Conservation (phyloP, 768 basidiomycete genomes). For the Phanerochaete sordida region DNA sequence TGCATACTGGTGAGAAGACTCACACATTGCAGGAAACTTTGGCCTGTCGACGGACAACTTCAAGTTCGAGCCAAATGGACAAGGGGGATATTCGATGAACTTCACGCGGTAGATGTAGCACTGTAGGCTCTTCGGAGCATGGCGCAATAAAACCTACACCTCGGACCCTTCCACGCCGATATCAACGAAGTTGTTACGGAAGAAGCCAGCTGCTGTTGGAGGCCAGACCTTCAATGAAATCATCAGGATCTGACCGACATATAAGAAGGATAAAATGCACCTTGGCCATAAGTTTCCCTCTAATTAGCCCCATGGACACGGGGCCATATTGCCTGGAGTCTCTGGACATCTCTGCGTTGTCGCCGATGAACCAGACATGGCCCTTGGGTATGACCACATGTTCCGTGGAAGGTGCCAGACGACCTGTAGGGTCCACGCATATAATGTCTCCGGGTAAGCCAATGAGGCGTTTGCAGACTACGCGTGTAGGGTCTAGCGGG, state of each 20-base stretch:
- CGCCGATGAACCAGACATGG: conserved; percentile 88
- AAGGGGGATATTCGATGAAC: conserved; percentile 95
- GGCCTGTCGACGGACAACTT: conserved; percentile 96
- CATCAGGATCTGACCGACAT: neutral
- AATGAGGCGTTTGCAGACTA: conserved; percentile 86
- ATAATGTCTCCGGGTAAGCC: conserved; percentile 88
- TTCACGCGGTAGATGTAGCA: conserved; percentile 50
- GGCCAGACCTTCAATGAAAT: conserved; percentile 28
- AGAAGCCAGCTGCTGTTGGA: conserved; percentile 17
- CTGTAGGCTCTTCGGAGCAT: neutral
- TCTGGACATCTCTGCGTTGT: conserved; percentile 77
- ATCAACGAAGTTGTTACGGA: conserved; percentile 29
- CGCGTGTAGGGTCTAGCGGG: conserved; percentile 59
- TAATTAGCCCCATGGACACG: conserved; percentile 76
- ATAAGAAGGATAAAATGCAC: conserved; percentile 34
- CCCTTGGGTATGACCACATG: conserved; percentile 81
- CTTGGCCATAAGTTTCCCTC: conserved; percentile 61
- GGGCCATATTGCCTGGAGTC: conserved; percentile 96
- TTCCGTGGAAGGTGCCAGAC: conserved; percentile 57
- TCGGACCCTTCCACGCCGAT: neutral
- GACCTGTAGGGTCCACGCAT: conserved; percentile 83
- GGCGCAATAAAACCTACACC: too few relatives aligned
- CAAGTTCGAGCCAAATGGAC: conserved; percentile 90
- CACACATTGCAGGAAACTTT: conserved; percentile 65
- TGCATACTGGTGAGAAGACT: neutral